Base-by-base conservation (phyloP, 345 rosid genomes). In the Turritis glabra region DNA sequence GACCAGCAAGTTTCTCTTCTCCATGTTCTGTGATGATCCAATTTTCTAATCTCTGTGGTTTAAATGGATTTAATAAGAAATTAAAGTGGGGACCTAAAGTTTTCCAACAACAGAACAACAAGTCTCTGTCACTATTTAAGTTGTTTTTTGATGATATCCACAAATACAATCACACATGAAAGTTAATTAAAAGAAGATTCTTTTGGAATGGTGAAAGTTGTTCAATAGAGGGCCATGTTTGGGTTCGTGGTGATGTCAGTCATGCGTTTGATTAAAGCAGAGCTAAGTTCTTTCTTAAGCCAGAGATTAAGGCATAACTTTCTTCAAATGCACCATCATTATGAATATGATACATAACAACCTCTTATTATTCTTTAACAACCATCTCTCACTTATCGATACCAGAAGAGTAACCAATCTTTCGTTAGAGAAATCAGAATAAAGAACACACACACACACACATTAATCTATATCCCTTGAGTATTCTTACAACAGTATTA, bases 21-120 rank as follows among this genome's bases (percentile, higher is more conserved):
- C n/a, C 76, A 62, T 41, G 69, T 66, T 74, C 73, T 74, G 44
- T 67, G 73, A 33, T 59, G n/a, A 48, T 75, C 60, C 1, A 18
- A 37, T 66, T 37, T 25, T 14, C 66, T 32, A 3, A 47, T 66
- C 23, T 57, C 18, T 57, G 25, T 66, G 50, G 72, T 65, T 21
- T 17, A 44, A 43, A 43, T 43, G 19, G 19, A n/a, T 55, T 38
- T 62, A 26, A 13, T 43, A 30, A 25, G 5, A 65, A 65, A 2
- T 18, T 32, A 11, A 43, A 47, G 46, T 48, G 53, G 73, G 78
- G 73, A 75, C 78, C 43, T 67, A 37, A 48, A 35, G 78, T 48
- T 66, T 5, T 60, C 19, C 59, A 74, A 46, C 66, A 74, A 47
- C 51, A 46, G 65, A 56, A 14, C 53, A 57, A 47, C 32, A 56